These are phyloP conservation scores for Lecanoromycetidae sp. DNA, from an alignment of 2,329 filamentous ascomycete species.

Conservation along the genomic window DNA sequence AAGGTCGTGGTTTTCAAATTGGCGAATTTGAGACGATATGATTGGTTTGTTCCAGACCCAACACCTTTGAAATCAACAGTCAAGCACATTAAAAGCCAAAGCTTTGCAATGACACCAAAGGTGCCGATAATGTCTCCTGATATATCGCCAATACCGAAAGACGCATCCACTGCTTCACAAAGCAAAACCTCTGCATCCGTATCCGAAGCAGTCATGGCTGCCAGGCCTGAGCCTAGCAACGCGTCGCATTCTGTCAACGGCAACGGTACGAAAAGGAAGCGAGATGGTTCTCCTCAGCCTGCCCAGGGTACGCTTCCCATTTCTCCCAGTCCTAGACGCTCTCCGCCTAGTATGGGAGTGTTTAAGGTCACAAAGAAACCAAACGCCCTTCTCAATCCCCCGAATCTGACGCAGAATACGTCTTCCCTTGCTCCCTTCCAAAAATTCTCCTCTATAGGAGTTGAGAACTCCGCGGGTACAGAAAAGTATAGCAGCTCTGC, in stretches of 20 bases:
- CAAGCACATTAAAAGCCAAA: too few relatives aligned
- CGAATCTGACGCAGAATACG: too few relatives aligned
- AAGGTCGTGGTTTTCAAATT: slow-evolving; percentile 12
- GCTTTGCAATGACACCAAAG: too few relatives aligned
- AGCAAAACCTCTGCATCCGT: too few relatives aligned
- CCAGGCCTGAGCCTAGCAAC: background rate
- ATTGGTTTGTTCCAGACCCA: background rate
- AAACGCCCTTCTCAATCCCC: background rate
- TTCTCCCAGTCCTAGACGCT: background rate
- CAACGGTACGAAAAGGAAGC: slow-evolving; percentile 2
- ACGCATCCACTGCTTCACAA: too few relatives aligned
- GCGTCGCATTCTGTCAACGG: background rate
- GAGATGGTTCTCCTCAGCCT: slow-evolving; percentile 1
- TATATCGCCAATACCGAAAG: too few relatives aligned
- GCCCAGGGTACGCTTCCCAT: background rate
- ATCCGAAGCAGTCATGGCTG: too few relatives aligned
- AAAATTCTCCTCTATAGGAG: too few relatives aligned
- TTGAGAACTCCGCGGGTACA: too few relatives aligned
- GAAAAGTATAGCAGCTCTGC: too few relatives aligned
- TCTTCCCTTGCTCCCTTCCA: too few relatives aligned
- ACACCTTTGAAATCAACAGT: background rate
- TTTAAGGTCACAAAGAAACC: background rate
- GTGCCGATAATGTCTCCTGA: too few relatives aligned
- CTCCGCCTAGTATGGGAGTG: background rate
- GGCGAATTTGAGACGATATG: background rate